These are phyloP conservation scores for Trametes versicolor DNA, from an alignment of 1,284 basidiomycete species.

Conservation along the genomic window DNA sequence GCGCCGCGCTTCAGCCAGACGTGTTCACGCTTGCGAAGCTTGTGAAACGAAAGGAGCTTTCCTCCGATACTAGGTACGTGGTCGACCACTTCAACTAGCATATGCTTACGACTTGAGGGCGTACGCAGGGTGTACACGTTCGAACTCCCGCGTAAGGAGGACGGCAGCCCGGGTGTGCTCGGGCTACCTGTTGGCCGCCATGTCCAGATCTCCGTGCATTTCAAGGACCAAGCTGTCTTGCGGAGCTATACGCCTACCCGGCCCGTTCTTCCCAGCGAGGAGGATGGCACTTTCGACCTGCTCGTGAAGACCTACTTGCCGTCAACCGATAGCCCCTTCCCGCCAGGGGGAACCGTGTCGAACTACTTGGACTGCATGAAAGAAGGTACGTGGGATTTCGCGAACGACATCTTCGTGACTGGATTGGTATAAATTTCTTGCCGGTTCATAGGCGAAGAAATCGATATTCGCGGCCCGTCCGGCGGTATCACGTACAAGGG, in stretches of 20 bases:
- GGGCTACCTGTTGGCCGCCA: slow-evolving; percentile 39
- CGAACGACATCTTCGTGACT: not conserved
- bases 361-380: slow-evolving; percentile 42
- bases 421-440: not conserved
- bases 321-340: slow-evolving; percentile 22
- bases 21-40: slow-evolving; percentile 33
- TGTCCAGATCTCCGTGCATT: slow-evolving; percentile 37
- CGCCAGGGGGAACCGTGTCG: slow-evolving; percentile 38
- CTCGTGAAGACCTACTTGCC: slow-evolving; percentile 42
- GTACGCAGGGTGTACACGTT: slow-evolving; percentile 35
- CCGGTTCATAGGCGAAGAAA: not conserved
- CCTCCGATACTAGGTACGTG: slow-evolving; percentile 29
- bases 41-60: slow-evolving; percentile 29
- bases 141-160: slow-evolving; percentile 28
- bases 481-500: slow-evolving; percentile 38
- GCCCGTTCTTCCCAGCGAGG: slow-evolving; percentile 37
- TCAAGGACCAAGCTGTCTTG: slow-evolving; percentile 38
- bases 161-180: slow-evolving; percentile 30
- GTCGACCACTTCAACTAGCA: not conserved
- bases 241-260: slow-evolving; percentile 38
- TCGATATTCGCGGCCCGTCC: slow-evolving; percentile 21
- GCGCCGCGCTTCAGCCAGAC: slow-evolving; percentile 37
- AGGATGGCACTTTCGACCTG: slow-evolving; percentile 40
- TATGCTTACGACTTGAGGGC: too few relatives aligned
- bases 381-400: slow-evolving; percentile 26